Conservation (phyloP, 805 yeast species). For the Kluyveromyces aestuarii region DNA sequence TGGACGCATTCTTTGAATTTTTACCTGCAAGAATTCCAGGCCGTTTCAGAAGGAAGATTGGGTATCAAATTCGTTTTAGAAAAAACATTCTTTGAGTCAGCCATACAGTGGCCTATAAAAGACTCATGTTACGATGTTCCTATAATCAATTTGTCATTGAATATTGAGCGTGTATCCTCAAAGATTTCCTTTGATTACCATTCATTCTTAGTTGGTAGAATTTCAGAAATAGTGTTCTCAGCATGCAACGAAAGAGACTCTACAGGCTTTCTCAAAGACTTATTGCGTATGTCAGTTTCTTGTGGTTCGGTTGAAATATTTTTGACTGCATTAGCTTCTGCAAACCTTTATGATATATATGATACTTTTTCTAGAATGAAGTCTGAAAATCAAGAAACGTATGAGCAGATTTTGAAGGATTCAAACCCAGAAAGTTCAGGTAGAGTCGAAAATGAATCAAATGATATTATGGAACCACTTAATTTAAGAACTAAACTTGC, state of each 20-base stretch:
- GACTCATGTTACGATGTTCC: conserved; percentile 47
- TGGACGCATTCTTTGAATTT: conserved; percentile 65
- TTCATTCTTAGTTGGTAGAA: conserved; percentile 58
- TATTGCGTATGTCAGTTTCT: conserved; percentile 42
- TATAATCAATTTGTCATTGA: conserved; percentile 50
- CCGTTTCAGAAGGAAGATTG: conserved; percentile 67
- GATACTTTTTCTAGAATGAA: conserved; percentile 61
- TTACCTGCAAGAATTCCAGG: conserved; percentile 43
- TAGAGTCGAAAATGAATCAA: conserved; percentile 16
- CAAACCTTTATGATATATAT: conserved; percentile 70
- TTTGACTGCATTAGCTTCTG: conserved; percentile 77
- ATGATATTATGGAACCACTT: conserved; percentile 23
- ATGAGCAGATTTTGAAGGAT: conserved; percentile 64
- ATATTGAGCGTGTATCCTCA: conserved; percentile 44
- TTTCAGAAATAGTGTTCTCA: conserved; percentile 40
- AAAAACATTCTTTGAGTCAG: conserved; percentile 48
- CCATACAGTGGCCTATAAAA: conserved; percentile 59
- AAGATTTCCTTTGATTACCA: conserved; percentile 80
- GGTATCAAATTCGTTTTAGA: conserved; percentile 55
- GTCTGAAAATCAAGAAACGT: conserved; percentile 64
- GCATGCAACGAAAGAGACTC: conserved; percentile 60
- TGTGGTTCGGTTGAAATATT: conserved; percentile 50
- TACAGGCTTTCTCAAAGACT: conserved; percentile 43
- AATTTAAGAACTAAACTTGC: conserved; percentile 57
- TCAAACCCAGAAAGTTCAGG: conserved; percentile 30